phyloP scores from a whole-genome alignment of 495 filamentous ascomycete species.

The Penicillium riverlandense region DNA sequence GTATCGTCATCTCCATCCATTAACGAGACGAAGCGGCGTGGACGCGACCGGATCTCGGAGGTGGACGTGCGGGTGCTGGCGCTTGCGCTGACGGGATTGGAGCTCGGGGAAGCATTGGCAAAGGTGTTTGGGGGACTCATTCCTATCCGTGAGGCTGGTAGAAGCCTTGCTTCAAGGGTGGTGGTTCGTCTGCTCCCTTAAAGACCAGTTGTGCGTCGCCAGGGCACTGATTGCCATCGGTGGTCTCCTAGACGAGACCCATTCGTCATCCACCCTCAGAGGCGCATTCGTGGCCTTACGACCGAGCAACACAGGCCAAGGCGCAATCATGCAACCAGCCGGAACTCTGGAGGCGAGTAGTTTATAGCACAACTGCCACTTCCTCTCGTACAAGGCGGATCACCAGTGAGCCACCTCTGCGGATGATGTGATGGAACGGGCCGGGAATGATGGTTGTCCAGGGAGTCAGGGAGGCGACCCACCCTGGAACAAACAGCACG shows the following conservation, averaged over 20 bases:
- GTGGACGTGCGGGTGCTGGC: conserved; percentile 25
- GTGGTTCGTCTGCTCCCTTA: conserved; percentile 18
- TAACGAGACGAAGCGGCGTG: conserved; percentile 36
- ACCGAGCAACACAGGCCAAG: background rate
- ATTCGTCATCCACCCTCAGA: conserved; percentile 34
- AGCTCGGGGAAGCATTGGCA: conserved; percentile 31
- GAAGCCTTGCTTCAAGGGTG: conserved; percentile 10
- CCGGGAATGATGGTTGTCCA: conserved; percentile 13
- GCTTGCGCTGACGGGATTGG: conserved; percentile 25
- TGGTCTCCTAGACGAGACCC: conserved; percentile 33
- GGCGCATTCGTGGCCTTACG: conserved; percentile 32
- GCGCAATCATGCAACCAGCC: conserved; percentile 3
- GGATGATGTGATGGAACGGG: conserved; percentile 1
- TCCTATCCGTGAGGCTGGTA: conserved; percentile 21
- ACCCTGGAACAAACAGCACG: background rate
- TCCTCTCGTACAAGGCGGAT: too few relatives aligned
- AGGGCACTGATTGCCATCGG: conserved; percentile 39
- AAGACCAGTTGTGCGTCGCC: conserved; percentile 20
- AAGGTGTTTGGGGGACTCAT: conserved; percentile 40
- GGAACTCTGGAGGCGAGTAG: too few relatives aligned
- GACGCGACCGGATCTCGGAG: conserved; percentile 37
- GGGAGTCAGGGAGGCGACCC: conserved; percentile 11
- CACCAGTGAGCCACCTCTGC: conserved; percentile 1
- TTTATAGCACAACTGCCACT: too few relatives aligned
- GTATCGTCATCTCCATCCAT: conserved; percentile 29